These are phyloP conservation scores for Coprinopsis marcescibilis DNA, from an alignment of 768 basidiomycete genomes.

Conservation along the genomic window DNA sequence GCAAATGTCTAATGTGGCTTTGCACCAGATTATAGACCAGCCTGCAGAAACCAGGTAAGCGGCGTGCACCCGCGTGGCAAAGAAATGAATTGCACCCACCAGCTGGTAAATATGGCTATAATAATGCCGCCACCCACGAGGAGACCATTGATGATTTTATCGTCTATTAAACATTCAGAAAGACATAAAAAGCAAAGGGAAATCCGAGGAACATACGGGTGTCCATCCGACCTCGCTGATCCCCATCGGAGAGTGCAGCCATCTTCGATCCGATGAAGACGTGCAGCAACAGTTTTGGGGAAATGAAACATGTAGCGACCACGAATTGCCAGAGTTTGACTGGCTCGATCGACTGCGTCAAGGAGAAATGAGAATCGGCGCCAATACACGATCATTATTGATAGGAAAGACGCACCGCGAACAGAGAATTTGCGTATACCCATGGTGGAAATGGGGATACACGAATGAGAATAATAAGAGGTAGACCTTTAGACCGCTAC, in stretches of 20 bases:
- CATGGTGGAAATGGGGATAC: constrained; percentile 82
- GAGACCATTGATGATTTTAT: constrained; percentile 58
- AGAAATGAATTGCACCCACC: constrained; percentile 37
- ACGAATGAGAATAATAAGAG: constrained; percentile 77
- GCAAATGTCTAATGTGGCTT: constrained; percentile 50
- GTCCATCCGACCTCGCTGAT: constrained; percentile 72
- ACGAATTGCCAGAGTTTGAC: constrained; percentile 74
- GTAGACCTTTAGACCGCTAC: constrained; percentile 69
- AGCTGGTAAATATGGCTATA: constrained; percentile 56
- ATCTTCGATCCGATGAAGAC: constrained; percentile 77
- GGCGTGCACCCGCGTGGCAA: constrained; percentile 10
- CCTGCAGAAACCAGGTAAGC: constrained; percentile 31
- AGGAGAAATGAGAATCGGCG: background rate
- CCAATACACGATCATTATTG: background rate
- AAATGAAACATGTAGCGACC: constrained; percentile 62
- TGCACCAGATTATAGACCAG: constrained; percentile 61
- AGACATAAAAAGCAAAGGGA: background rate
- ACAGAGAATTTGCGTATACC: constrained; percentile 80
- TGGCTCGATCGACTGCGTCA: constrained; percentile 57
- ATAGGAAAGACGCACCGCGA: constrained; percentile 48
- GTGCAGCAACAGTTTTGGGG: constrained; percentile 67
- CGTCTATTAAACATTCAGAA: constrained; percentile 31
- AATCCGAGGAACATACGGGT: constrained; percentile 39
- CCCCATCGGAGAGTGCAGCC: constrained; percentile 69
- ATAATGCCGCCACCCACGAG: constrained; percentile 56